Evolutionary conservation across 2,329 filamentous ascomycete species (phyloP).

Genomic region (Didymella segeticola): DNA sequence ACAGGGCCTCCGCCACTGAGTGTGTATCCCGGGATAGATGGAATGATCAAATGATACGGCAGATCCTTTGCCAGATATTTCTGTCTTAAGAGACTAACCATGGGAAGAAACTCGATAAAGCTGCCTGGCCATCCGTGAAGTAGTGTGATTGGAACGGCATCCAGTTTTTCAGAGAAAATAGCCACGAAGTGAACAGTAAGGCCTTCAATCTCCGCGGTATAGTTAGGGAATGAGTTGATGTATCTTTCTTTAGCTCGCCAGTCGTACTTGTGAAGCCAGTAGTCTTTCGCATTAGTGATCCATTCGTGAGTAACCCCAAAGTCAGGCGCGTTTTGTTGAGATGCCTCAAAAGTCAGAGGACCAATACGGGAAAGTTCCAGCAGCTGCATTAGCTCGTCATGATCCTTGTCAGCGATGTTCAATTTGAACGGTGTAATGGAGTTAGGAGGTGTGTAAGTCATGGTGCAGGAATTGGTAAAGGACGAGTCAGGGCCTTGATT

Average conservation of each 20-base stretch:
- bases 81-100: constrained; percentile 55
- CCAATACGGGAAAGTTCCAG: too few species aligned
- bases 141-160: constrained; percentile 61
- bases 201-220: constrained; percentile 53
- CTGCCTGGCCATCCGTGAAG: constrained; percentile 64
- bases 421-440: too few species aligned
- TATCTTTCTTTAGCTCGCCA: constrained; percentile 48
- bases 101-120: constrained; percentile 64
- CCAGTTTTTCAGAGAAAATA: constrained; percentile 60
- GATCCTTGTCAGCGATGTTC: too few species aligned
- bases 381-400: too few species aligned
- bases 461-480: too few species aligned
- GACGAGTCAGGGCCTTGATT: too few species aligned
- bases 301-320: constrained; percentile 43
- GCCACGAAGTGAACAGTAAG: constrained; percentile 62
- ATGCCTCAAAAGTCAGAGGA: too few species aligned
- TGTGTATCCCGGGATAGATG: constrained; percentile 64
- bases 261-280: constrained; percentile 48
- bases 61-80: constrained; percentile 58
- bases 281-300: constrained; percentile 44
- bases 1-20: constrained; percentile 51
- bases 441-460: too few species aligned
- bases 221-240: constrained; percentile 62
- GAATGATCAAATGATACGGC: constrained; percentile 65
- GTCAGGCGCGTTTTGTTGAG: too few species aligned